Base-by-base conservation (phyloP, 768 basidiomycete genomes). In the Pleurotus citrinopileatus region DNA sequence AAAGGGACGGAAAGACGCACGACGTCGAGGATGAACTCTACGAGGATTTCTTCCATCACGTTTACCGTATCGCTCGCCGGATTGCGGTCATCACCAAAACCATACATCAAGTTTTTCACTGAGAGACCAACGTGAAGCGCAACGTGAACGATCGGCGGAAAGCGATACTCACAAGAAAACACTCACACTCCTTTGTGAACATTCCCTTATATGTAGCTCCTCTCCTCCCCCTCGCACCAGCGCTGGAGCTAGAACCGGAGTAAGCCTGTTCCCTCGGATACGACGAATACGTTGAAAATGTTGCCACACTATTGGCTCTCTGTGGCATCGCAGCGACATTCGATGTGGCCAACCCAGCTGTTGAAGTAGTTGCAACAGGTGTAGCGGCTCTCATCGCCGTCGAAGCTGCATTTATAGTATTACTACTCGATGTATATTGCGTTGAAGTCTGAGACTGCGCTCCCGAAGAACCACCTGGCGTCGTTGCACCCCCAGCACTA, bases 31-130 rank as follows among this genome's bases (percentile, higher is more conserved):
- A 97, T 91, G 59, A 91, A 94, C 67, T 94, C 92, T 38, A 94
- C 81, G 47, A 96, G 72, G 51, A 96, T 93, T 64, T 96, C 93
- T 65, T 96, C 93, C 91, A 96, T 90, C 34, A 95, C 89, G 59
- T 83, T 87, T 23, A 94, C 89, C 0, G 90, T 89, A 61, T 97
- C 94, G 34, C 82, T 87, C 2, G 91, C 87, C 0, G 93, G 91
- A 60, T 91, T 89, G 13, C 88, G 78, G 64, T 93, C 92, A 65
- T 97, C 94, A 9, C 94, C 94, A 68, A 96, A 97, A 25, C 91
- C 93, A 63, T 93, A 95, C 92, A 94, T 93, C 47, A 94, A 72
- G 57, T 79, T 89, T 60, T 86, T 84, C 55, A 94, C 92, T 92
- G 50, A 55, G 51, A 53, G 52, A 58, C 56, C 19, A 59, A 23